Conservation (phyloP, 2,329 filamentous ascomycete species). For the Colletotrichum lindemuthianum region DNA sequence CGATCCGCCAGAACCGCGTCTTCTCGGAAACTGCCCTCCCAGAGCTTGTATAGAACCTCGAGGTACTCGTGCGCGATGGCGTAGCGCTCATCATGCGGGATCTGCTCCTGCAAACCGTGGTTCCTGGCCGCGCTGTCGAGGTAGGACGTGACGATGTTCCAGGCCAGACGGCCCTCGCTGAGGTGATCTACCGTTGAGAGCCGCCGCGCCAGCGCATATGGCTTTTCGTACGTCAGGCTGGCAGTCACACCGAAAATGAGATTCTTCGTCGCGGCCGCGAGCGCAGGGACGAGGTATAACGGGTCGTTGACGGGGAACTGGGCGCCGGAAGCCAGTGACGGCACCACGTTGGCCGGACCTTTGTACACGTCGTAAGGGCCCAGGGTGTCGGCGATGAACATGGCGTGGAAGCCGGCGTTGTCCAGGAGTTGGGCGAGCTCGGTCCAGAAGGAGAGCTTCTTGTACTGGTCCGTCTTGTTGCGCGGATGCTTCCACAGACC, state of each 20-base stretch:
- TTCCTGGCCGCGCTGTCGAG: constrained; percentile 74
- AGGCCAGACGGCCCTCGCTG: constrained; percentile 64
- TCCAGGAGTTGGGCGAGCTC: constrained; percentile 49
- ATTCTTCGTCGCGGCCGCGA: constrained; percentile 73
- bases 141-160: constrained; percentile 73
- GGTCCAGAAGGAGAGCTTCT: constrained; percentile 44
- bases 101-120: constrained; percentile 65
- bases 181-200: constrained; percentile 75
- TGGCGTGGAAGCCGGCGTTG: constrained; percentile 49
- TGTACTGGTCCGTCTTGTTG: constrained; percentile 44
- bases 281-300: constrained; percentile 68
- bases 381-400: constrained; percentile 51
- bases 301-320: constrained; percentile 81
- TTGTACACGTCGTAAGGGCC: constrained; percentile 78
- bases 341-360: constrained; percentile 59
- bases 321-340: constrained; percentile 69
- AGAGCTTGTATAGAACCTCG: constrained; percentile 68
- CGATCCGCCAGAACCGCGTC: constrained; percentile 68
- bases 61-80: constrained; percentile 69
- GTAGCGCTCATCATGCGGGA: constrained; percentile 62
- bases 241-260: constrained; percentile 77
- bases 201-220: constrained; percentile 73
- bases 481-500: constrained; percentile 68
- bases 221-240: constrained; percentile 75
- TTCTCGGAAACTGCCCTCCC: constrained; percentile 57